These are phyloP conservation scores for Hortaea werneckii DNA, from an alignment of 2,329 filamentous ascomycete species.

Conservation along the genomic window DNA sequence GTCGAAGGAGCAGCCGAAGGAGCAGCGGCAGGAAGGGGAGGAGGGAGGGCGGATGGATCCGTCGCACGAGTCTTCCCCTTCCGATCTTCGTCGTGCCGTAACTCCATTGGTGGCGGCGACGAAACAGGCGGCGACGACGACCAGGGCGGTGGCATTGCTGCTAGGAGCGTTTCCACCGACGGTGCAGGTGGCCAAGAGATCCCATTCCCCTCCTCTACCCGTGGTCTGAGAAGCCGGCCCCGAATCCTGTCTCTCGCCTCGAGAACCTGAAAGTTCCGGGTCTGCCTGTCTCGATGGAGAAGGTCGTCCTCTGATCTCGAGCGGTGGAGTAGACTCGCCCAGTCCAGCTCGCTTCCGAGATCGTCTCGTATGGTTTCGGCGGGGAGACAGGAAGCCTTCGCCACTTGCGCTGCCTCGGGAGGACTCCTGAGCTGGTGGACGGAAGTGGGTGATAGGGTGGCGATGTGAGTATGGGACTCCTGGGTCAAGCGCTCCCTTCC, in stretches of 20 bases:
- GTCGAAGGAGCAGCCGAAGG: too few species aligned
- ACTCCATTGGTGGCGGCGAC: too few species aligned
- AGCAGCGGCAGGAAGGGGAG: too few species aligned
- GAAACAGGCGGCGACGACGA: too few species aligned
- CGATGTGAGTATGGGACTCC: neutral
- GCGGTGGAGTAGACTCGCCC: neutral
- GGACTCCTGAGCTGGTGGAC: conserved; percentile 7
- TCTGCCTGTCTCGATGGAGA: neutral
- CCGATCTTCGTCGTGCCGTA: too few species aligned
- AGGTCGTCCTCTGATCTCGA: conserved; percentile 1
- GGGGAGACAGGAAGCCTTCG: too few species aligned
- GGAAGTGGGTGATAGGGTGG: conserved; percentile 5
- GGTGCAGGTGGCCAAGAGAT: neutral
- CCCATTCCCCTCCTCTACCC: neutral
- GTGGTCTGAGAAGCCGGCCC: neutral
- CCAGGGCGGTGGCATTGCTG: too few species aligned
- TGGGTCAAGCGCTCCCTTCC: neutral
- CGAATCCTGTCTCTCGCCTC: neutral
- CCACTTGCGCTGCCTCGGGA: too few species aligned
- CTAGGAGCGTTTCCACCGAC: neutral
- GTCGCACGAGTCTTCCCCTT: too few species aligned
- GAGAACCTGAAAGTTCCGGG: neutral
- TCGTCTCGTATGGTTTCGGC: neutral
- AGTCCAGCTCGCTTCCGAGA: neutral
- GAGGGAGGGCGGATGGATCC: too few species aligned